Percentiles rank a stretch among this genome's conserved stretches.
Conservation (phyloP, 2,329 filamentous ascomycete genomes). For the Talaromyces sp. region DNA sequence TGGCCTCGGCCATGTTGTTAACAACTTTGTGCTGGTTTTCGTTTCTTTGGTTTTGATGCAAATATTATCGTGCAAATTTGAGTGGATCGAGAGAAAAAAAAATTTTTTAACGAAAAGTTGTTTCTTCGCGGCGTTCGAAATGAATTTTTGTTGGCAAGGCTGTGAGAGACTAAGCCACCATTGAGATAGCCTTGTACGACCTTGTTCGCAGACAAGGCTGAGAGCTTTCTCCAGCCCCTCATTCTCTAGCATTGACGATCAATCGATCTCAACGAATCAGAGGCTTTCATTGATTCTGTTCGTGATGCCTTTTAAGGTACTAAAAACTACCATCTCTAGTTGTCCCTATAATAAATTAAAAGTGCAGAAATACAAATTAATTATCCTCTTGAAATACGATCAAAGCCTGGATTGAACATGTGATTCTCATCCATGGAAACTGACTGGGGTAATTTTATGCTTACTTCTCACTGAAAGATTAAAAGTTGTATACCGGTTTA, state of each 20-base stretch:
- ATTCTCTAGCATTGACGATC: not conserved
- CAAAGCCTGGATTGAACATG: no score
- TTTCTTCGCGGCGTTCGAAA: not conserved
- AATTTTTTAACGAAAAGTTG: not conserved
- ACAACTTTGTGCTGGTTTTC: not conserved
- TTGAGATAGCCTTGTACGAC: not conserved
- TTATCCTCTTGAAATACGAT: no score
- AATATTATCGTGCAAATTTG: not conserved
- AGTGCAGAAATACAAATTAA: no score
- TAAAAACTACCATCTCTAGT: no score
- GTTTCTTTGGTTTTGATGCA: not conserved
- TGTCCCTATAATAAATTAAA: no score
- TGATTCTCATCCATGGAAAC: no score
- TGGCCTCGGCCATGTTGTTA: not conserved
- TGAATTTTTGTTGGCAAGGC: not conserved
- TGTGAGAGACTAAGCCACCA: not conserved
- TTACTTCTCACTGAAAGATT: no score
- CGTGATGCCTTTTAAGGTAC: not conserved
- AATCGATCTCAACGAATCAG: not conserved
- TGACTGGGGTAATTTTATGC: no score
- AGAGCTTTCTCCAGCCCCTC: not conserved
- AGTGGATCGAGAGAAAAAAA: not conserved
- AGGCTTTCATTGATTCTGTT: not conserved
- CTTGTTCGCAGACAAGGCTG: not conserved
- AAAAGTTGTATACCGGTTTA: no score